A percentile compares a stretch with the other conserved stretches of the same genome.
Conservation (phyloP, 495 filamentous ascomycete species). For the Aspergillus asperescens region DNA sequence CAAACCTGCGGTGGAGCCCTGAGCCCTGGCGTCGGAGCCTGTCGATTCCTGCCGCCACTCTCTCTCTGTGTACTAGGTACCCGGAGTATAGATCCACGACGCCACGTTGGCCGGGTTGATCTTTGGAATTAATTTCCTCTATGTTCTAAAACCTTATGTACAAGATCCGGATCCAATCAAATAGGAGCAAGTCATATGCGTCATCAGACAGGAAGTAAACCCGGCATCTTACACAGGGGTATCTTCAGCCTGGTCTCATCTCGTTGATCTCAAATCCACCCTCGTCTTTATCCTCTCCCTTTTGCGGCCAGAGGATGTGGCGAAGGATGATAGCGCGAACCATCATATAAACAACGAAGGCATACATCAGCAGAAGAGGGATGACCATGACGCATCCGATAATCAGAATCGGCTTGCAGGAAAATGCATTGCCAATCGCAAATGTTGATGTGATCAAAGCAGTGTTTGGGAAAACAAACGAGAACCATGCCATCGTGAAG, state of each 20-base stretch:
- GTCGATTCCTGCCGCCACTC: neutral
- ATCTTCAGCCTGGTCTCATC: slow-evolving; percentile 24
- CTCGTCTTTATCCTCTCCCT: slow-evolving; percentile 59
- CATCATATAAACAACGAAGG: slow-evolving; percentile 67
- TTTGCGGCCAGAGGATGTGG: slow-evolving; percentile 69
- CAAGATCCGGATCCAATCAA: neutral
- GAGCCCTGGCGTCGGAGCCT: neutral
- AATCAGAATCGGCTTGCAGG: slow-evolving; percentile 56
- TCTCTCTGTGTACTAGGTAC: neutral
- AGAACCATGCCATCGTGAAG: slow-evolving; percentile 87
- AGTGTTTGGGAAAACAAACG: slow-evolving; percentile 84
- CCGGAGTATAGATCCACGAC: neutral
- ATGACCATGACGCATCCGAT: slow-evolving; percentile 61
- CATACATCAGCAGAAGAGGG: slow-evolving; percentile 61
- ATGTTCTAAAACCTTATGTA: no score
- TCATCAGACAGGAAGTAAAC: neutral
- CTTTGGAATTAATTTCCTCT: no score
- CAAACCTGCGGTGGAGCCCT: neutral
- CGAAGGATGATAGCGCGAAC: slow-evolving; percentile 56
- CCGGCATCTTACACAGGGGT: slow-evolving; percentile 10
- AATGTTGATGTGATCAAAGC: slow-evolving; percentile 69
- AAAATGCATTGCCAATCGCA: slow-evolving; percentile 61
- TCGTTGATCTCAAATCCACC: slow-evolving; percentile 49
- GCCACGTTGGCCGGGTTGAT: neutral
- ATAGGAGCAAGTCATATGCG: neutral